Evolutionary conservation across 306 rosid genomes (phyloP).

Genomic region (Boehmeria nivea): DNA sequence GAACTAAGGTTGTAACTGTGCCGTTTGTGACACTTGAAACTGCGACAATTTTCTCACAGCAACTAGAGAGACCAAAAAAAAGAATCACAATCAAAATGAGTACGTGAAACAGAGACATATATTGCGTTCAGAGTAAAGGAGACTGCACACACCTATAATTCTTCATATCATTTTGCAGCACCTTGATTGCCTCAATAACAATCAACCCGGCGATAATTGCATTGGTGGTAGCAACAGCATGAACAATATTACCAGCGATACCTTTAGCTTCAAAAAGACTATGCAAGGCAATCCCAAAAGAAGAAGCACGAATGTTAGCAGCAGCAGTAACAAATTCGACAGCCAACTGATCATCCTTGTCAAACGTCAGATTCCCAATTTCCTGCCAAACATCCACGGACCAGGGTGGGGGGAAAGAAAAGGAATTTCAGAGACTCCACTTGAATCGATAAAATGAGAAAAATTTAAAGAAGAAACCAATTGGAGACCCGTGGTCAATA

Average conservation of each 20-base stretch:
- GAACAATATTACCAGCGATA: constrained; percentile 97
- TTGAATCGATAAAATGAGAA: no score
- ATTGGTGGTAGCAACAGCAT: constrained; percentile 98
- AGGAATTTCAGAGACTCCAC: not conserved
- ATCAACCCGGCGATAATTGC: constrained; percentile 96
- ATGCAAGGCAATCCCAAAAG: constrained; percentile 89
- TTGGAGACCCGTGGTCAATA: constrained; percentile 13
- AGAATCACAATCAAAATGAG: not conserved
- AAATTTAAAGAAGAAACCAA: not conserved
- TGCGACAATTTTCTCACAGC: no score
- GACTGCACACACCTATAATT: constrained; percentile 60
- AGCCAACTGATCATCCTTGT: constrained; percentile 97
- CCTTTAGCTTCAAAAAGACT: constrained; percentile 99
- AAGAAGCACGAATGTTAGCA: constrained; percentile 88
- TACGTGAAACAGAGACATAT: not conserved
- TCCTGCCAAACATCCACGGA: constrained; percentile 46
- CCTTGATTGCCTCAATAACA: constrained; percentile 95
- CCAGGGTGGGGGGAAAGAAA: not conserved
- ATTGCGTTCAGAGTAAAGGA: constrained; percentile 7
- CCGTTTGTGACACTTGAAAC: no score
- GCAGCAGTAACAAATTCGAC: constrained; percentile 98
- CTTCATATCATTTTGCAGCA: constrained; percentile 63
- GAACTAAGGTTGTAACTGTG: no score
- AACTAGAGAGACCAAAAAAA: not conserved
- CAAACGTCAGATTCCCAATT: constrained; percentile 82